These are phyloP conservation scores for Sphaerobolus stellatus DNA, from an alignment of 1,284 basidiomycete genomes.

Conservation along the genomic window DNA sequence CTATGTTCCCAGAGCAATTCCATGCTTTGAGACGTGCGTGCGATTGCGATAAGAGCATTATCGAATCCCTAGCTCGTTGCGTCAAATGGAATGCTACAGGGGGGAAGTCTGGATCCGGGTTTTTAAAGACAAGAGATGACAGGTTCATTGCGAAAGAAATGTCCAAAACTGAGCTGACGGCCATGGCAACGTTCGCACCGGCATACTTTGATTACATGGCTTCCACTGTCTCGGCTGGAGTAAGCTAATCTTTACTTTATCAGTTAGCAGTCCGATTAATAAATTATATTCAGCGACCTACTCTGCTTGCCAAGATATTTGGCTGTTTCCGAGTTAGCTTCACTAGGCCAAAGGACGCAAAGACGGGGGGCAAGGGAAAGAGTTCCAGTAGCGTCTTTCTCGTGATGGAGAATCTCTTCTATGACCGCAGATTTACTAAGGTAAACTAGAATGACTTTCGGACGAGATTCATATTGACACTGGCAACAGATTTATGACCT, in stretches of 20 bases:
- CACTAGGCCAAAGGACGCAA: slow-evolving; percentile 73
- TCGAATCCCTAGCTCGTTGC: slow-evolving; percentile 92
- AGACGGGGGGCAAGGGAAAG: slow-evolving; percentile 59
- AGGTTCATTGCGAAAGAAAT: slow-evolving; percentile 98
- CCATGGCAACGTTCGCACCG: slow-evolving; percentile 95
- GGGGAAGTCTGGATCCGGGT: slow-evolving; percentile 95
- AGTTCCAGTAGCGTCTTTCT: slow-evolving; percentile 91
- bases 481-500: slow-evolving; percentile 86
- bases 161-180: slow-evolving; percentile 88
- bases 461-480: background rate
- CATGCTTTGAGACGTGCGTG: slow-evolving; percentile 91
- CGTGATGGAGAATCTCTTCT: slow-evolving; percentile 98
- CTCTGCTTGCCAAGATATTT: slow-evolving; percentile 94
- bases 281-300: slow-evolving; percentile 70
- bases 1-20: slow-evolving; percentile 97
- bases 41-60: slow-evolving; percentile 90
- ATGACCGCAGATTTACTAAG: slow-evolving; percentile 85
- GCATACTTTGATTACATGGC: slow-evolving; percentile 98
- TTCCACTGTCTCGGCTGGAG: slow-evolving; percentile 75
- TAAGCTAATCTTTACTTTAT: slow-evolving; percentile 35
- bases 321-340: slow-evolving; percentile 97
- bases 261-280: slow-evolving; percentile 21
- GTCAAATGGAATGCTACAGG: slow-evolving; percentile 96
- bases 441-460: slow-evolving; percentile 37
- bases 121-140: slow-evolving; percentile 94